Conservation (phyloP, 2,329 filamentous ascomycete species). For the Talaromyces sp. region DNA sequence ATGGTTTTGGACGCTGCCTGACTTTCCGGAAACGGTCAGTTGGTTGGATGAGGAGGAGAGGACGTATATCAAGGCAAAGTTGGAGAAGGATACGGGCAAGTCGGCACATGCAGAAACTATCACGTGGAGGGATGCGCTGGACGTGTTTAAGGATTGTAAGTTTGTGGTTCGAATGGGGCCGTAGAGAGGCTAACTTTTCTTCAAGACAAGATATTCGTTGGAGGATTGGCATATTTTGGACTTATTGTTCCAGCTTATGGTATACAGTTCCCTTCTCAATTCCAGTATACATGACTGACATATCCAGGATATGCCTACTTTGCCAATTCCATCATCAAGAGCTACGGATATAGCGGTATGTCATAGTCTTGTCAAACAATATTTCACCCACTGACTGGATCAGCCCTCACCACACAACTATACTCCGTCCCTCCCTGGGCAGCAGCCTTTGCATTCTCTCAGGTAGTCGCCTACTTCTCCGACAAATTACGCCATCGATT, state of each 20-base stretch:
- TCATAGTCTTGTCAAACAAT: conserved; percentile 6
- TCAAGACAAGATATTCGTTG: conserved; percentile 62
- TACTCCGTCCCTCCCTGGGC: conserved; percentile 59
- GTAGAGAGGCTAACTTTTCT: not conserved
- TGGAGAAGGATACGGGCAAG: conserved; percentile 65
- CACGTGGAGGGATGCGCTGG: conserved; percentile 55
- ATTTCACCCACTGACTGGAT: not conserved
- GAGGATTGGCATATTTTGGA: conserved; percentile 77
- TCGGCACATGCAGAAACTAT: conserved; percentile 62
- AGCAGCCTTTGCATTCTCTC: conserved; percentile 72
- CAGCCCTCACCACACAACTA: conserved; percentile 50
- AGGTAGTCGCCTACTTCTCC: conserved; percentile 68
- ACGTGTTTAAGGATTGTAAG: conserved; percentile 64
- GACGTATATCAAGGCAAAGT: conserved; percentile 60
- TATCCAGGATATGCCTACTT: conserved; percentile 65
- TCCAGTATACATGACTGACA: not conserved
- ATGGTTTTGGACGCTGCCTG: conserved; percentile 63
- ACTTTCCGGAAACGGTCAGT: conserved; percentile 69
- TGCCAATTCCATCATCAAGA: conserved; percentile 65
- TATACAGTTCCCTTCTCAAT: conserved; percentile 16
- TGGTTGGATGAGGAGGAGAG: conserved; percentile 71
- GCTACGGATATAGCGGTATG: conserved; percentile 57
- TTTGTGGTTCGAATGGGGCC: conserved; percentile 3
- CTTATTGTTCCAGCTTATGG: conserved; percentile 73
- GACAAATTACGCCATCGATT: conserved; percentile 72